These are phyloP conservation scores for Tylopilus subfusipes DNA, from an alignment of 768 basidiomycete genomes.

Conservation along the genomic window DNA sequence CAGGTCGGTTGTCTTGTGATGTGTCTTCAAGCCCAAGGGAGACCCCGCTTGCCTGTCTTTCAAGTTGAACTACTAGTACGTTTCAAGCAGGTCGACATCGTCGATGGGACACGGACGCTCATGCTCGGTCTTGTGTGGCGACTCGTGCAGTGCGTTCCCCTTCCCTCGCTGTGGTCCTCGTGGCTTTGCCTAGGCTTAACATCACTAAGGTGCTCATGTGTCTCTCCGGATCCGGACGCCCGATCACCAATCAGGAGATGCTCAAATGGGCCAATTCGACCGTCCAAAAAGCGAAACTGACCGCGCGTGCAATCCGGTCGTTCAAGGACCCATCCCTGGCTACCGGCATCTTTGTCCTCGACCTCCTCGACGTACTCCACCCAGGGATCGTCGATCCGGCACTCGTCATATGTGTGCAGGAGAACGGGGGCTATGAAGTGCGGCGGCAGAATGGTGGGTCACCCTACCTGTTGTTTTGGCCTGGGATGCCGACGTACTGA, in stretches of 20 bases:
- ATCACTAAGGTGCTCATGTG: constrained; percentile 86
- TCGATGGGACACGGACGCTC: constrained; percentile 85
- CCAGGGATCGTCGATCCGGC: constrained; percentile 94
- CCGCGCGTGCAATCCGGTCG: constrained; percentile 67
- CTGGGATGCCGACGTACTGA: not conserved
- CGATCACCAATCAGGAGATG: constrained; percentile 89
- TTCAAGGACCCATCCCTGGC: constrained; percentile 93
- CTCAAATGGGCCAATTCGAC: constrained; percentile 95
- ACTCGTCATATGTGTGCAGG: constrained; percentile 67
- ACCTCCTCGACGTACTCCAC: constrained; percentile 80
- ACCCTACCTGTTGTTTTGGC: not conserved
- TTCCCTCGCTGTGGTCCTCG: not conserved
- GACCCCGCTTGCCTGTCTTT: too few relatives aligned
- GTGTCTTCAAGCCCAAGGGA: constrained; percentile 89
- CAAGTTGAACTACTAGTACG: too few relatives aligned
- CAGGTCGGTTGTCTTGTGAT: constrained; percentile 89
- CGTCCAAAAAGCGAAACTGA: constrained; percentile 65
- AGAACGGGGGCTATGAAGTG: constrained; percentile 75
- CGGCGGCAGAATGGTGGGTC: constrained; percentile 84
- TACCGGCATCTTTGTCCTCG: constrained; percentile 88
- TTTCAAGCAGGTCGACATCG: constrained; percentile 97
- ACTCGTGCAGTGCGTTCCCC: constrained; percentile 70
- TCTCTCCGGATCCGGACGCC: constrained; percentile 70
- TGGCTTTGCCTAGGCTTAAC: constrained; percentile 52
- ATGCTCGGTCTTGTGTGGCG: constrained; percentile 98